phyloP scores from a whole-genome alignment of 2,329 filamentous ascomycete genomes.

The Neofusicoccum umdonicola region DNA sequence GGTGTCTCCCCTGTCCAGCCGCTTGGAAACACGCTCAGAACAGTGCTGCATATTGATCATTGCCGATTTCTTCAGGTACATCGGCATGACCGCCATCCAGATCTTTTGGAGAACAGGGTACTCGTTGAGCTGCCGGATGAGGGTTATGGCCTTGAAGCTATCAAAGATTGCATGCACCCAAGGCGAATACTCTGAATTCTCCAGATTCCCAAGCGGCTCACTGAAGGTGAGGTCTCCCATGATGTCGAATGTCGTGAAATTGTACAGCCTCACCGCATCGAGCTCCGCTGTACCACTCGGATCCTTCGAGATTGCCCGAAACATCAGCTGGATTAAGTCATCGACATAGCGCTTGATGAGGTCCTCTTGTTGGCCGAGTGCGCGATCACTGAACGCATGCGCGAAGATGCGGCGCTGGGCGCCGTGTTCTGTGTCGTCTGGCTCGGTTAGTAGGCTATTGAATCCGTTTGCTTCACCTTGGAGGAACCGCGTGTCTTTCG shows the following conservation, averaged over 20 bases:
- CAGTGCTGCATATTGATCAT: slow-evolving; percentile 21
- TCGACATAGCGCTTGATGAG: slow-evolving; percentile 35
- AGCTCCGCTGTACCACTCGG: neutral
- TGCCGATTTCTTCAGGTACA: neutral
- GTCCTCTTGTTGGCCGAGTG: slow-evolving; percentile 28
- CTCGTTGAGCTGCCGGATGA: slow-evolving; percentile 25
- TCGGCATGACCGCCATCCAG: slow-evolving; percentile 28
- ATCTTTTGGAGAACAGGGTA: slow-evolving; percentile 33
- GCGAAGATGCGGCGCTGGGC: slow-evolving; percentile 20
- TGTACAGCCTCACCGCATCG: slow-evolving; percentile 15
- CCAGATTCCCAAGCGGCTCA: slow-evolving; percentile 30
- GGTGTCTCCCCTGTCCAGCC: slow-evolving; percentile 22
- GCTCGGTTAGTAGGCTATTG: slow-evolving; percentile 19
- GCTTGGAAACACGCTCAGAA: neutral
- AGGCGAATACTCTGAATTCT: slow-evolving; percentile 27
- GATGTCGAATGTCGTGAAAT: slow-evolving; percentile 31
- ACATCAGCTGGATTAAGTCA: slow-evolving; percentile 32
- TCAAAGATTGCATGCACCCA: slow-evolving; percentile 34
- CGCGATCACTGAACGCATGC: slow-evolving; percentile 31
- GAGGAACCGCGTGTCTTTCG: neutral
- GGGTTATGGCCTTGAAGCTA: slow-evolving; percentile 18
- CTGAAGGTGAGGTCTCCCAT: slow-evolving; percentile 34
- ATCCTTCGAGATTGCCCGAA: slow-evolving; percentile 21
- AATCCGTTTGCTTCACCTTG: neutral
- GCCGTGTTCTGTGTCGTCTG: slow-evolving; percentile 19